Evolutionary conservation across 257 asterid species (phyloP).

Genomic region (Lavandula angustifolia): DNA sequence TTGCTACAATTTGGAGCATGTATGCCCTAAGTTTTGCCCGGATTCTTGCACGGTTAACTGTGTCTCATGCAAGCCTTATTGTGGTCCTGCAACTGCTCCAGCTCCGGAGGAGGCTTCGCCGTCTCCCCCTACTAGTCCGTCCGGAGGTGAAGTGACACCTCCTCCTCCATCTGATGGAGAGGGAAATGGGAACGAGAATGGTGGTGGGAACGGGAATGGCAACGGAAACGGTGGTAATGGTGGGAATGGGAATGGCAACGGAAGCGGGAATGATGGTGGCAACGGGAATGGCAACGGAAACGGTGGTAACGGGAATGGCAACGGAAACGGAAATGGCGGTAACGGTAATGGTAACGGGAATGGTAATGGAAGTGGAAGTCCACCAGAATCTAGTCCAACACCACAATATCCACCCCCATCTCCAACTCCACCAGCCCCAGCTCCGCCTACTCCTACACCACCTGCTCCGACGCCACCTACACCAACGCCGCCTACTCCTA

Average conservation of each 20-base stretch:
- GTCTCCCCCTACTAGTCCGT: background rate
- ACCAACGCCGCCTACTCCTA: background rate
- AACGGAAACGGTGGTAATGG: background rate
- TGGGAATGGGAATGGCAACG: background rate
- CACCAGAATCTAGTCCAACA: background rate
- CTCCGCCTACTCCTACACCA: constrained; percentile 8
- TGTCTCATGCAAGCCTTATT: constrained; percentile 50
- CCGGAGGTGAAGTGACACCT: background rate
- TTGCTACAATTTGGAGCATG: constrained; percentile 55
- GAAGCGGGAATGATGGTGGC: constrained; percentile 2
- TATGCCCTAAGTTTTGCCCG: constrained; percentile 62
- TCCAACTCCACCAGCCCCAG: background rate
- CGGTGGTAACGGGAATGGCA: background rate
- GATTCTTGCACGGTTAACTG: constrained; percentile 45
- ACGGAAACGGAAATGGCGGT: background rate
- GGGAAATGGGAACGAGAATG: constrained; percentile 10
- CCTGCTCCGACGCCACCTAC: too few relatives aligned
- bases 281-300: background rate
- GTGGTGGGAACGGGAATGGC: constrained; percentile 13
- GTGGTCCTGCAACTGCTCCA: constrained; percentile 29
- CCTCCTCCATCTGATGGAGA: constrained; percentile 7
- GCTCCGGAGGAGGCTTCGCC: constrained; percentile 18
- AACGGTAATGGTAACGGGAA: constrained; percentile 9
- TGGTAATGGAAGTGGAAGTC: constrained; percentile 7
- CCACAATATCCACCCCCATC: constrained; percentile 1